A percentile compares a stretch with the other conserved stretches of the same genome.
These are phyloP conservation scores for Cornus kousa DNA, from an alignment of 148 eudicot species.

Conservation along the genomic window DNA sequence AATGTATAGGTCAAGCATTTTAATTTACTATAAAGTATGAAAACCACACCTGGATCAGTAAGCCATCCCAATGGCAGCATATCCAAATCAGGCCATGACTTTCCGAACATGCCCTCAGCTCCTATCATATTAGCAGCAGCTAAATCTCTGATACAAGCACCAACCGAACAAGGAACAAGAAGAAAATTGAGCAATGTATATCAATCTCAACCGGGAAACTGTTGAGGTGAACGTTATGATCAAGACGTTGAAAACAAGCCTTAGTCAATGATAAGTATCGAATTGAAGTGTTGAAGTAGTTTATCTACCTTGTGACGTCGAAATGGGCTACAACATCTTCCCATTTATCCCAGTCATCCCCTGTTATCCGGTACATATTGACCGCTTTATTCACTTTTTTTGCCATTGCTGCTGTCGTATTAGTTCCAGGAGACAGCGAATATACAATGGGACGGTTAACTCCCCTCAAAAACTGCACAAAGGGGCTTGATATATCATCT, in stretches of 20 bases:
- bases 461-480: constrained; percentile 56
- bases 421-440: constrained; percentile 91
- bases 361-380: constrained; percentile 92
- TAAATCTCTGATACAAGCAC: constrained; percentile 49
- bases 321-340: constrained; percentile 81
- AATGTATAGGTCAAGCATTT: background rate
- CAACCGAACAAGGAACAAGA: no score
- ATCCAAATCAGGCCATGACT: constrained; percentile 97
- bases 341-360: constrained; percentile 98
- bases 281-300: background rate
- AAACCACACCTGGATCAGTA: constrained; percentile 43
- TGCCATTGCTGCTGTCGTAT: constrained; percentile 79
- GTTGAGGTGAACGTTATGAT: no score
- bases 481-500: background rate
- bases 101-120: constrained; percentile 62
- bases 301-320: constrained; percentile 55
- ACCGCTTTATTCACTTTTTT: constrained; percentile 51
- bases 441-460: constrained; percentile 58
- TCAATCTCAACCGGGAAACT: no score
- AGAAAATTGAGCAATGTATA: no score
- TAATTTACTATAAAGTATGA: background rate
- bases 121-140: constrained; percentile 81
- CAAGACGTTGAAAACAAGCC: no score
- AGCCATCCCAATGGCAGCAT: constrained; percentile 99
- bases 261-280: background rate